Percentiles rank a stretch among this genome's conserved stretches.
phyloP scores from a whole-genome alignment of 208 protist genomes.

The Wallacemonas rigidus region DNA sequence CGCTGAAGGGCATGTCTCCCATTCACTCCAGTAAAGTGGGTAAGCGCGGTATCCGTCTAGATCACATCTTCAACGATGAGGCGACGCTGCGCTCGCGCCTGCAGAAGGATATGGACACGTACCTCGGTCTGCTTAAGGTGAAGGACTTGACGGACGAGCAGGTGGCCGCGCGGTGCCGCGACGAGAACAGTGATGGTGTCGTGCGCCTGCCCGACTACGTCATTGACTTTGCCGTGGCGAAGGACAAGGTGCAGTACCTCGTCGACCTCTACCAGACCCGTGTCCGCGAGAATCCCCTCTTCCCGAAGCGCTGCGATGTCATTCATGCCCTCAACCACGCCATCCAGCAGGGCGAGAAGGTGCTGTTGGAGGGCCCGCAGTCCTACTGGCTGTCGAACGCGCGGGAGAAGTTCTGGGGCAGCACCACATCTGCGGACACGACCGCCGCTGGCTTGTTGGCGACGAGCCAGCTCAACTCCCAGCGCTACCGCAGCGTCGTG shows the following conservation, averaged over 20 bases:
- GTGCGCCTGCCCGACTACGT: constrained; percentile 81
- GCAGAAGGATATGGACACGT: constrained; percentile 87
- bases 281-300: constrained; percentile 76
- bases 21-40: constrained; percentile 90
- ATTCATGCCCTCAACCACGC: constrained; percentile 76
- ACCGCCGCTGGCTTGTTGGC: constrained; percentile 82
- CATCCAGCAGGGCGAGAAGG: constrained; percentile 75
- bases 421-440: constrained; percentile 90
- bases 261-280: constrained; percentile 73
- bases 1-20: constrained; percentile 92
- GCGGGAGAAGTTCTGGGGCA: constrained; percentile 92
- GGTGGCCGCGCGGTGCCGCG: constrained; percentile 70
- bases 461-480: constrained; percentile 86
- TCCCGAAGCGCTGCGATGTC: constrained; percentile 85
- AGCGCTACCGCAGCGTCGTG: constrained; percentile 68
- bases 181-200: constrained; percentile 88
- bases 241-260: constrained; percentile 85
- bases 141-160: constrained; percentile 76
- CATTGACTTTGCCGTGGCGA: constrained; percentile 72
- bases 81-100: constrained; percentile 59
- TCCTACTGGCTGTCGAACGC: constrained; percentile 93
- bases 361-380: constrained; percentile 91
- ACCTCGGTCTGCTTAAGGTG: constrained; percentile 75
- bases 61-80: constrained; percentile 92
- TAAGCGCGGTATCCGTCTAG: constrained; percentile 88